Conservation (phyloP, 2,329 filamentous ascomycete species). For the Periconia sp. region DNA sequence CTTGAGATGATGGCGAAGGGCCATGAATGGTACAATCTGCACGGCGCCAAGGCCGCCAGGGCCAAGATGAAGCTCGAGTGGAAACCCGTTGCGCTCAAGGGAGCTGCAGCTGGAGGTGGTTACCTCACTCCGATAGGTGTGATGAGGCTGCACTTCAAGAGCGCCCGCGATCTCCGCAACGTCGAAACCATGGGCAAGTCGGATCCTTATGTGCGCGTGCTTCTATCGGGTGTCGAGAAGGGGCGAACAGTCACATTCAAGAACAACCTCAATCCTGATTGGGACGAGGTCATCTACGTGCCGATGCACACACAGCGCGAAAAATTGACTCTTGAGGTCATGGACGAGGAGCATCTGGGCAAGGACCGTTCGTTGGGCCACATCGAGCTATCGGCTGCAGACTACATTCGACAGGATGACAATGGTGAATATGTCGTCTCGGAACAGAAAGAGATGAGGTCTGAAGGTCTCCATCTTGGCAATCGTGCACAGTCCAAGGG, state of each 20-base stretch:
- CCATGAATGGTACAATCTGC: constrained; percentile 93
- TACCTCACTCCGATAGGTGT: constrained; percentile 95
- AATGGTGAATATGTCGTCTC: constrained; percentile 81
- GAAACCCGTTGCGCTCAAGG: constrained; percentile 90
- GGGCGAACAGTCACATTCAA: constrained; percentile 92
- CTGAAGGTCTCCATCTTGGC: constrained; percentile 75
- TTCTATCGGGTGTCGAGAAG: constrained; percentile 89
- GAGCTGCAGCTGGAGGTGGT: constrained; percentile 76
- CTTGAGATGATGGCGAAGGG: constrained; percentile 88
- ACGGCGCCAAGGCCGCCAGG: constrained; percentile 80
- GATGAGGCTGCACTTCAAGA: constrained; percentile 90
- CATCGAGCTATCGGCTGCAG: constrained; percentile 75
- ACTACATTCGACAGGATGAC: constrained; percentile 80
- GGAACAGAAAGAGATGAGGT: constrained; percentile 72
- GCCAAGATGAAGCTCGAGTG: constrained; percentile 92
- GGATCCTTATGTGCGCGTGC: constrained; percentile 87
- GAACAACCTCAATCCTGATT: constrained; percentile 94
- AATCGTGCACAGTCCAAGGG: constrained; percentile 79
- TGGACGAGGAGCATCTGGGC: constrained; percentile 93
- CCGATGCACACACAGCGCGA: constrained; percentile 86
- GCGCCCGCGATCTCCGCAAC: constrained; percentile 83
- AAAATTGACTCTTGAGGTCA: constrained; percentile 86
- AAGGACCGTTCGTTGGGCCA: constrained; percentile 88
- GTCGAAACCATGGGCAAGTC: constrained; percentile 96
- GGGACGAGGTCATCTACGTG: constrained; percentile 94